Base-by-base conservation (phyloP, 2,329 filamentous ascomycete species). In the Ophiocordyceps robertsii region DNA sequence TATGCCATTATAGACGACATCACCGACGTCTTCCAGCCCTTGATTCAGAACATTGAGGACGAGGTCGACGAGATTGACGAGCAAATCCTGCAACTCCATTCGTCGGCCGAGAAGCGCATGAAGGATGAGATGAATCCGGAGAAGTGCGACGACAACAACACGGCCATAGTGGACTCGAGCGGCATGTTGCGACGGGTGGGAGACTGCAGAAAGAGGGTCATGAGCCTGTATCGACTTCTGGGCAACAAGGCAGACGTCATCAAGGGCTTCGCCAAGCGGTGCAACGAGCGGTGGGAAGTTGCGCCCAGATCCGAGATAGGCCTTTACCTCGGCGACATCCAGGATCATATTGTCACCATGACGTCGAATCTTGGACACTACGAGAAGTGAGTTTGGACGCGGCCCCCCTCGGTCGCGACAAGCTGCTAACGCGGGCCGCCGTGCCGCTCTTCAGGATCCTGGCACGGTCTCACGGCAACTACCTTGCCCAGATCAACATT, bases 311-410 rank as follows among this genome's bases (percentile, higher is more conserved):
- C 84, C 30, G 92, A 98, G 59, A 96, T 98, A 58, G 92, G 92
- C n/a, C 66, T 98, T 42, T 98, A 96, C 63, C 69, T 98, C 45
- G 92, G 92, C 47, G 92, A 98, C 66, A 98, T 98, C 49, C 92
- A 98, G 62, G 92, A 98, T 67, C 92, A 98, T 60, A 96, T 98
- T 53, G 81, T 98, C 53, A 98, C 92, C 48, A 98, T 98, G 92
- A 96, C 90, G 32, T 85, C 84, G 41, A 98, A 96, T 58, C 65
- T 98, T 56, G 84, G 81, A 50, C 92, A 98, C 59, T 96, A 96
- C 56, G 92, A 98, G 64, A 94, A 89, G 85, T 92, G 69, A 56
- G 80, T 69, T 16, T 29, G 12, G 40, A 21, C 29, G 12, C 40
- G 19, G 9, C 12, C 8, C 13, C 33, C 21, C 14, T 16, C 29